These are phyloP conservation scores for Turritis glabra DNA, from an alignment of 345 rosid species.

Conservation along the genomic window DNA sequence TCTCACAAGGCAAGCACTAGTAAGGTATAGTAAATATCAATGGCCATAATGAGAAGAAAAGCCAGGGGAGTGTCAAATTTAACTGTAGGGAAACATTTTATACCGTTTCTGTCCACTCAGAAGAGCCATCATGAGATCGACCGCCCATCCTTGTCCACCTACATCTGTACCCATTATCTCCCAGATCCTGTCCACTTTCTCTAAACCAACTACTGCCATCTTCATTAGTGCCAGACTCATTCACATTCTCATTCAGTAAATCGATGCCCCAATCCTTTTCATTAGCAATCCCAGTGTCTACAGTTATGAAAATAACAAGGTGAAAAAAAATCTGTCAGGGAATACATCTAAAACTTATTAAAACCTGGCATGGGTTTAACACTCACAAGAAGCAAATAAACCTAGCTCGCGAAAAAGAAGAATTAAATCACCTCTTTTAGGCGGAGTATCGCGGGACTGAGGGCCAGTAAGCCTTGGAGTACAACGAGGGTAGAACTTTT, in stretches of 20 bases:
- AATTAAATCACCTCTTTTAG: slow-evolving; percentile 71
- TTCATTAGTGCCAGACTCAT: slow-evolving; percentile 85
- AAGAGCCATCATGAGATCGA: slow-evolving; percentile 67
- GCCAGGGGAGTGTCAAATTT: slow-evolving; percentile 1
- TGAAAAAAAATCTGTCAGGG: slow-evolving; percentile 2
- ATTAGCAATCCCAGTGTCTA: slow-evolving; percentile 98
- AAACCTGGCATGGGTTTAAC: not conserved
- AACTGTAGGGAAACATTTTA: slow-evolving; percentile 21
- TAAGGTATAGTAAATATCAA: slow-evolving; percentile 3
- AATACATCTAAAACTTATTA: not conserved
- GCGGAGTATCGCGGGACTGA: slow-evolving; percentile 88
- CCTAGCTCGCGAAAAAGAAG: not conserved
- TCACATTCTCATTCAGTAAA: slow-evolving; percentile 76
- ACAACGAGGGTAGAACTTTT: slow-evolving; percentile 77
- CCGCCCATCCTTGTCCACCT: slow-evolving; percentile 99
- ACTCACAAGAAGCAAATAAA: not conserved
- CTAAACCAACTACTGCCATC: slow-evolving; percentile 92
- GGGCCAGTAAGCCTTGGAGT: slow-evolving; percentile 85
- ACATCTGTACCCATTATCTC: slow-evolving; percentile 89
- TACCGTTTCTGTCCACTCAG: slow-evolving; percentile 98
- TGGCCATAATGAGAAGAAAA: not conserved
- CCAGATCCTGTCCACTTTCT: slow-evolving; percentile 86
- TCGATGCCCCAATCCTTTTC: slow-evolving; percentile 98
- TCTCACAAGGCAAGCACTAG: slow-evolving; percentile 10
- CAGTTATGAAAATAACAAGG: slow-evolving; percentile 18